A percentile compares a stretch with the other conserved stretches of the same genome.
Evolutionary conservation across 2,329 filamentous ascomycete species (phyloP).

Genomic region (Hypoxylon sp.): DNA sequence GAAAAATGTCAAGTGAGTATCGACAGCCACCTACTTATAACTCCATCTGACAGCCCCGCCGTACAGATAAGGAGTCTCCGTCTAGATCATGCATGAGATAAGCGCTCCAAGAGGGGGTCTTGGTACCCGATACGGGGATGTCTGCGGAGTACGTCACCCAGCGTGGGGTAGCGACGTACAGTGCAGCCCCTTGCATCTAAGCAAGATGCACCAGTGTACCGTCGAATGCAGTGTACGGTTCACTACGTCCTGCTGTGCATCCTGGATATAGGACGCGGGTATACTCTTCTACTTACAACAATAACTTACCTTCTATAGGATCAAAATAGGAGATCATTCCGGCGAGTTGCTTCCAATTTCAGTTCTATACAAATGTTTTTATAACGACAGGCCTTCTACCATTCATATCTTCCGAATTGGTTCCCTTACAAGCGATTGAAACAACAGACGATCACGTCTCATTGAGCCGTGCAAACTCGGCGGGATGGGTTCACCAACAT

Average conservation of each 20-base stretch:
- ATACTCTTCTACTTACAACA: background rate
- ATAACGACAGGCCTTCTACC: background rate
- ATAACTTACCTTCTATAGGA: background rate
- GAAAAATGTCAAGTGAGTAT: constrained; percentile 9
- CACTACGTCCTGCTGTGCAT: background rate
- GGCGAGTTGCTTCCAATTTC: background rate
- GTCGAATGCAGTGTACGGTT: background rate
- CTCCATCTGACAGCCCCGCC: constrained; percentile 24
- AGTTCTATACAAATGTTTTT: background rate
- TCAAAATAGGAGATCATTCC: constrained; percentile 2
- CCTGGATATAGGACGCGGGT: constrained; percentile 3
- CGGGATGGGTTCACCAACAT: constrained; percentile 56
- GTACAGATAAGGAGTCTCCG: constrained; percentile 33
- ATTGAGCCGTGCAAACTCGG: background rate
- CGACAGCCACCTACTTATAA: constrained; percentile 11
- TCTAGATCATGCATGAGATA: constrained; percentile 30
- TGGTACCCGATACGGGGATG: background rate
- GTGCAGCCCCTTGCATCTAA: constrained; percentile 13
- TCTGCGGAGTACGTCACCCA: constrained; percentile 12
- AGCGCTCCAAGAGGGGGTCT: constrained; percentile 20
- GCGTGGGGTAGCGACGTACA: constrained; percentile 39
- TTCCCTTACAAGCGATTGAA: background rate
- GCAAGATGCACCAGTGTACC: constrained; percentile 17
- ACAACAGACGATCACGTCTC: background rate
- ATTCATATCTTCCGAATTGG: background rate